Conservation (phyloP, 129 eudicot species). For the Arctium lappa region DNA sequence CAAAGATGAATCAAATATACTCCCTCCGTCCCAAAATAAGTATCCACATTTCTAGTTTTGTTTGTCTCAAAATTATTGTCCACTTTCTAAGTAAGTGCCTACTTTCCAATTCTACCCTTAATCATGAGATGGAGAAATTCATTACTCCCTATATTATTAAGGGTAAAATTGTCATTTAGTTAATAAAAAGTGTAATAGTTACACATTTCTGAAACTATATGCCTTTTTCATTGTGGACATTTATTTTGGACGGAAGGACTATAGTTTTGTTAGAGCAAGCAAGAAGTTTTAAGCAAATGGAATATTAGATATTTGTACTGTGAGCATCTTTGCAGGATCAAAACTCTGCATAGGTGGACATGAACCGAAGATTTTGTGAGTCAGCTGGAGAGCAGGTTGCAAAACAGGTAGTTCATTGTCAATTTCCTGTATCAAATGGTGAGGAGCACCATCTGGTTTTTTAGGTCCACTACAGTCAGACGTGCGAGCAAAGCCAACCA, state of each 20-base stretch:
- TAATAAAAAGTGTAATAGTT: background rate
- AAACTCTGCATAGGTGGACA: conserved; percentile 98
- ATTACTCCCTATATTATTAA: background rate
- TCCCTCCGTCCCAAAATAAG: background rate
- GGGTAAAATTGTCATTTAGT: background rate
- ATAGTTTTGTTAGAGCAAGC: background rate
- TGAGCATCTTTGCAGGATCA: conserved; percentile 92
- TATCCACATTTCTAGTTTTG: background rate
- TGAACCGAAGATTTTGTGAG: conserved; percentile 85
- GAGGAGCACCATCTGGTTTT: conserved; percentile 61
- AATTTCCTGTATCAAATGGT: conserved; percentile 78
- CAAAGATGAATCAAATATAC: conserved; percentile 1
- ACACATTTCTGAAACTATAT: background rate
- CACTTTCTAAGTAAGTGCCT: background rate
- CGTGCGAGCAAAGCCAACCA: conserved; percentile 87
- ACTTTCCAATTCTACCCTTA: background rate
- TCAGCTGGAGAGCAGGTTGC: conserved; percentile 84
- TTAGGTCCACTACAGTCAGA: conserved; percentile 82
- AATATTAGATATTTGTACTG: conserved; percentile 43
- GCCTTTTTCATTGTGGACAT: background rate
- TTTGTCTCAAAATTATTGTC: background rate
- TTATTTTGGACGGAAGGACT: background rate
- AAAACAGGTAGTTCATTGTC: conserved; percentile 71
- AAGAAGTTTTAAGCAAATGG: background rate
- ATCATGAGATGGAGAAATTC: background rate